Percentiles rank a stretch among this genome's conserved stretches.
Conservation (phyloP, 164 flowering plant species). For the Taxillus chinensis region DNA sequence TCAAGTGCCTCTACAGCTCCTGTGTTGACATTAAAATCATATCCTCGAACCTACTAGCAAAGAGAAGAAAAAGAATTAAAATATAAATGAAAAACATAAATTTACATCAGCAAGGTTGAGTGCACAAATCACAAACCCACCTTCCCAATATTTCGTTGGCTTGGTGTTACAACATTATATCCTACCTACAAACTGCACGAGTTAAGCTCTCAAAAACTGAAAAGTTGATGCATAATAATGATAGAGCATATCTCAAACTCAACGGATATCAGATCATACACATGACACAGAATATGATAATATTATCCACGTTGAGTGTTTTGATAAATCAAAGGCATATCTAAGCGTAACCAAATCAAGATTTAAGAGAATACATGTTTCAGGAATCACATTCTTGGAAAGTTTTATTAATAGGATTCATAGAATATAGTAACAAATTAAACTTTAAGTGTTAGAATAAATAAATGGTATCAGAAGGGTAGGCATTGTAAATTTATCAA, state of each 20-base stretch:
- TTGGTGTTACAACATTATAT: constrained; percentile 62
- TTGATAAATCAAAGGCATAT: too few relatives aligned
- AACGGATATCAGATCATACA: too few relatives aligned
- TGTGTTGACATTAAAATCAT: constrained; percentile 57
- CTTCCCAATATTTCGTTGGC: constrained; percentile 57
- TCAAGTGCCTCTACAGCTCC: constrained; percentile 67
- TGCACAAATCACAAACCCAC: constrained; percentile 20
- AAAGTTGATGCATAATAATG: not conserved
- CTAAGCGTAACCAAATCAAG: too few relatives aligned
- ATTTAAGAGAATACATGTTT: too few relatives aligned
- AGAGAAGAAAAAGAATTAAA: not conserved
- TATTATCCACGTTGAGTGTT: too few relatives aligned
- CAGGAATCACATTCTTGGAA: too few relatives aligned
- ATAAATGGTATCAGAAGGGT: too few relatives aligned
- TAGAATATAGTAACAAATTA: too few relatives aligned
- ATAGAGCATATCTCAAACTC: not conserved
- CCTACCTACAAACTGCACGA: constrained; percentile 52
- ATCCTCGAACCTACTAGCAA: constrained; percentile 60
- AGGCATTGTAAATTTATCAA: too few relatives aligned
- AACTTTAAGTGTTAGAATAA: too few relatives aligned
- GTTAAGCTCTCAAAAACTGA: constrained; percentile 6
- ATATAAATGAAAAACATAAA: not conserved
- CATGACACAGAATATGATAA: too few relatives aligned
- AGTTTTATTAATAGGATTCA: too few relatives aligned
- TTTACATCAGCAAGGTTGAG: not conserved